Base-by-base conservation (phyloP, 352 stramenopile species). In the Phytophthora hybrid region DNA sequence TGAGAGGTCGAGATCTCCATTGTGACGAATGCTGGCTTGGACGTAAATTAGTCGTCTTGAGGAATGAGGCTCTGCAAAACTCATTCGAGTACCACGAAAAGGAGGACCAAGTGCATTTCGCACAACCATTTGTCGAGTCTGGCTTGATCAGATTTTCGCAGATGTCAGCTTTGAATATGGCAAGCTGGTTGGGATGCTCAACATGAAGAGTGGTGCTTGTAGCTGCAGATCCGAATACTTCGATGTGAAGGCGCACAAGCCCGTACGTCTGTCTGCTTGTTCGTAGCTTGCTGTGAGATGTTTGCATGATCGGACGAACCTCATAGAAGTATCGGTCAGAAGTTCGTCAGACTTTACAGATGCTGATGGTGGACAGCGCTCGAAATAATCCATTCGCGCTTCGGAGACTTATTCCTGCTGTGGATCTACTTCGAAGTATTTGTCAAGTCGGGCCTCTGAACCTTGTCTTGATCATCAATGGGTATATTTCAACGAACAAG, bases 121-220 rank as follows among this genome's bases (percentile, higher is more conserved):
- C 41, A 51, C 41, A 19, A 51, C 16, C 41, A 51, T 51, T 51
- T 51, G 41, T 51, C 16, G 16, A 8, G 41, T 51, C 41, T 51
- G 41, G 41, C 41, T 51, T 51, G 41, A 51, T 51, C 41, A 51
- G 41, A 19, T 51, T 51, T 51, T 51, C 41, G 41, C 41, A 51
- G 41, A 51, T 51, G 41, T 21, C 5, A 51, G 16, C 41, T 8
- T 49, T 49, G 41, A n/a, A 49, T 14, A 18, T 49, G 41, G 41
- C 41, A 51, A 51, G 16, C 41, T 21, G 13, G 41, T 51, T 18
- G 16, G 41, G 41, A 51, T 10, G 41, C 41, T 18, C 41, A 51
- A 51, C 18, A 10, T 14, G 37, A 44, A 44, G 10, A 44, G 4
- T 13, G 10, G 14, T 5, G 34, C 1, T 18, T 44, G 37, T 18